These are phyloP conservation scores for Guyanaporus albipodus DNA, from an alignment of 768 basidiomycete species.

Conservation along the genomic window DNA sequence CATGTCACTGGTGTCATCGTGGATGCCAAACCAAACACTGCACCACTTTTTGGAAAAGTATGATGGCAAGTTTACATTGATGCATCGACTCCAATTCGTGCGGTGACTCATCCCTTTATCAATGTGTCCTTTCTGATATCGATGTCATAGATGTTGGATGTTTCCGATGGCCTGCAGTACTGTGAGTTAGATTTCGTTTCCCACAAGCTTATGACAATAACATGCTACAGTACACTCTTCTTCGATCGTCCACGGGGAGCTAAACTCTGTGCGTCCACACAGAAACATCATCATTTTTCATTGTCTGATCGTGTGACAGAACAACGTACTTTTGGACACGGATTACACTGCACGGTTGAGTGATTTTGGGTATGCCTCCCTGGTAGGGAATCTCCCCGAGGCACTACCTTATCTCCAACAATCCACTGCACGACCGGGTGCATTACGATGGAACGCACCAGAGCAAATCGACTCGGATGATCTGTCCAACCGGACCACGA, in stretches of 20 bases:
- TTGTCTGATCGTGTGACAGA: not conserved
- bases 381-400: no score
- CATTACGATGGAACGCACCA: not conserved
- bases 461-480: slow-evolving; percentile 25
- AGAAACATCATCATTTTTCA: not conserved
- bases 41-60: not conserved
- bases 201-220: no score
- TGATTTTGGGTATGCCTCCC: slow-evolving; percentile 29
- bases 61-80: not conserved
- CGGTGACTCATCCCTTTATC: not conserved
- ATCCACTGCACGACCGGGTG: not conserved
- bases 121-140: slow-evolving; percentile 1
- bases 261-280: not conserved
- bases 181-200: not conserved
- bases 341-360: slow-evolving; percentile 34
- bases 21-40: not conserved
- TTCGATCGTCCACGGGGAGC: not conserved
- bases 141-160: slow-evolving; percentile 10
- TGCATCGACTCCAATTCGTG: not conserved
- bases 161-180: slow-evolving; percentile 14
- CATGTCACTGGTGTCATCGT: not conserved
- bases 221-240: not conserved
- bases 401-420: not conserved
- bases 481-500: not conserved
- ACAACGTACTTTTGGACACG: slow-evolving; percentile 11